Evolutionary conservation across 257 asterid genomes (phyloP).

Genomic region (Solanum chmielewskii): DNA sequence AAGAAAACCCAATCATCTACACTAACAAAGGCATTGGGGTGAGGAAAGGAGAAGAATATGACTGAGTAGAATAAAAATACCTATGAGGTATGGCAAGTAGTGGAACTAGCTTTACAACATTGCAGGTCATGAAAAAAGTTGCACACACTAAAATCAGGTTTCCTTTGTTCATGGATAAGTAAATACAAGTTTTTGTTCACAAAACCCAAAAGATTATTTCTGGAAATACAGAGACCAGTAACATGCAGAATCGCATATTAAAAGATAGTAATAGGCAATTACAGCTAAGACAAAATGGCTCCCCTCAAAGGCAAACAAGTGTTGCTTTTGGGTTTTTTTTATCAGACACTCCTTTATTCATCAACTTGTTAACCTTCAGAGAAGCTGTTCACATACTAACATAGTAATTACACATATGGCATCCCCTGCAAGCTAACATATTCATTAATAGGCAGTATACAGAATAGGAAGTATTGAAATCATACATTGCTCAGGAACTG

Average conservation of each 20-base stretch:
- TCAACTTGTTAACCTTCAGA: background rate
- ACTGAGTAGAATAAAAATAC: background rate
- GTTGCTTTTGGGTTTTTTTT: background rate
- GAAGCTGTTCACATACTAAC: background rate
- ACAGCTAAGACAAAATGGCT: background rate
- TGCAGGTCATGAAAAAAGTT: background rate
- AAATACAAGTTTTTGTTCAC: background rate
- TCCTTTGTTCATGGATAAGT: background rate
- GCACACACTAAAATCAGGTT: background rate
- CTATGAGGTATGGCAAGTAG: background rate
- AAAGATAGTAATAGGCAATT: background rate
- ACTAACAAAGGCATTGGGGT: background rate
- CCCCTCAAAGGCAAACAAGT: background rate
- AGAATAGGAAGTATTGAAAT: constrained; percentile 12
- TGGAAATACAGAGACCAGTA: background rate
- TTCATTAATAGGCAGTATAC: background rate
- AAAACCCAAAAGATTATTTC: background rate
- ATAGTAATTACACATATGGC: background rate
- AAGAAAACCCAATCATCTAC: background rate
- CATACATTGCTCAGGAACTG: constrained; percentile 90
- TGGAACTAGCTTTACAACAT: background rate
- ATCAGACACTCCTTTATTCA: background rate
- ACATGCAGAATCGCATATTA: background rate
- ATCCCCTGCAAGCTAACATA: background rate
- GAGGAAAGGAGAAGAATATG: background rate